These are phyloP conservation scores for Tulasnella sp. DNA, from an alignment of 768 basidiomycete species.

Conservation along the genomic window DNA sequence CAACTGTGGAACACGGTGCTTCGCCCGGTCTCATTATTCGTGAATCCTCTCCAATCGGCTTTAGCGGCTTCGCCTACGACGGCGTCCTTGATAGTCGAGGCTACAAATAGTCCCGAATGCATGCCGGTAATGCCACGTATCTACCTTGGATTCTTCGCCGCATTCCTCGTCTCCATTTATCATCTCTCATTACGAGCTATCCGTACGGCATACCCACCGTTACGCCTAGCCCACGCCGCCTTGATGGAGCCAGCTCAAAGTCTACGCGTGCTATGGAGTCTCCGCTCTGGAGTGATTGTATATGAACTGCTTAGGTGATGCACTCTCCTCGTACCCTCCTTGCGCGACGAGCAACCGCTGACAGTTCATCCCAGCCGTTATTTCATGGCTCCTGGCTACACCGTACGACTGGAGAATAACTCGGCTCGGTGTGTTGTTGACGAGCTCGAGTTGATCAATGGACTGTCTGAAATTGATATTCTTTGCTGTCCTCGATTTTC, in stretches of 20 bases:
- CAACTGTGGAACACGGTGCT: not conserved
- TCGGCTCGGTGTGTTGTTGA: no score
- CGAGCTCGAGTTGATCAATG: no score
- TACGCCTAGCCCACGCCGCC: not conserved
- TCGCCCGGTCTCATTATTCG: not conserved
- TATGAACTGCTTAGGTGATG: not conserved
- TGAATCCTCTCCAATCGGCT: not conserved
- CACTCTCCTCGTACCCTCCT: not conserved
- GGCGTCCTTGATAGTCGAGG: not conserved
- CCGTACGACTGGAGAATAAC: no score
- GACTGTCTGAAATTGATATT: no score
- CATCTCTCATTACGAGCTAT: not conserved
- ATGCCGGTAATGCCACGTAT: not conserved
- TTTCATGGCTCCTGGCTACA: not conserved
- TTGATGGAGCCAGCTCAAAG: not conserved
- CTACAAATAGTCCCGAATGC: not conserved
- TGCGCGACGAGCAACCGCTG: not conserved
- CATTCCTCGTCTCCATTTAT: not conserved
- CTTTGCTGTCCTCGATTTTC: no score
- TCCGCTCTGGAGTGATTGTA: not conserved
- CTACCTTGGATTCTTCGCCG: not conserved
- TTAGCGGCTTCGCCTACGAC: not conserved
- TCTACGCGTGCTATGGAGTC: not conserved
- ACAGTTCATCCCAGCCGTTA: not conserved
- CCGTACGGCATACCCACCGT: not conserved